Conservation (phyloP, 352 stramenopile species). For the Globisporangium mamillatum region DNA sequence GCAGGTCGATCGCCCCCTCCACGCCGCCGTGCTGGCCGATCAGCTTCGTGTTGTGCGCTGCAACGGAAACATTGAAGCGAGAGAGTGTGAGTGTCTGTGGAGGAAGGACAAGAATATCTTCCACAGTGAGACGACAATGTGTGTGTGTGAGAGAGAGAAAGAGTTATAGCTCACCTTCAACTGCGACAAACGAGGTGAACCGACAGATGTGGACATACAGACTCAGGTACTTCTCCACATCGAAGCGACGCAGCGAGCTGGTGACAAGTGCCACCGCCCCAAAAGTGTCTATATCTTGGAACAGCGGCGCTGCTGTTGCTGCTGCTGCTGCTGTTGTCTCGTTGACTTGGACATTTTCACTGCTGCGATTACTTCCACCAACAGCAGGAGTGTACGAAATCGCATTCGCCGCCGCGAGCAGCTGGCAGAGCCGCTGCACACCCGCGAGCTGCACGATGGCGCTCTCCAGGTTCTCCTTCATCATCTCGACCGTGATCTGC, state of each 20-base stretch:
- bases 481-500: conserved; percentile 55
- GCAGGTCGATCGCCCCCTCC: conserved; percentile 52
- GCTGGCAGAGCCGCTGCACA: conserved; percentile 43
- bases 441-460: conserved; percentile 61
- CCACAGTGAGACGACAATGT: not conserved
- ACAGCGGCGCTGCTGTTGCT: conserved; percentile 24
- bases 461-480: conserved; percentile 54
- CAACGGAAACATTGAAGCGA: not conserved
- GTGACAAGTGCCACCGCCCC: conserved; percentile 34
- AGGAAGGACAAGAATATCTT: not conserved
- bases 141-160: not conserved
- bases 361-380: not conserved
- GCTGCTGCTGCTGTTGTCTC: conserved; percentile 3
- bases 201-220: conserved; percentile 61
- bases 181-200: conserved; percentile 59
- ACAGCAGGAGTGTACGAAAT: conserved; percentile 22
- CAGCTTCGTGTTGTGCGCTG: conserved; percentile 59
- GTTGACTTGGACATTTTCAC: not conserved
- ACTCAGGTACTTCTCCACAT: conserved; percentile 49
- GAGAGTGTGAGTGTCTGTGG: not conserved
- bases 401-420: conserved; percentile 36
- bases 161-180: conserved; percentile 32
- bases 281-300: conserved; percentile 44
- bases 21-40: conserved; percentile 56
- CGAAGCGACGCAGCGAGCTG: conserved; percentile 44